Percentiles rank a stretch among this genome's conserved stretches.
Conservation (phyloP, 805 yeast species). For the Metschnikowia cubensis region DNA sequence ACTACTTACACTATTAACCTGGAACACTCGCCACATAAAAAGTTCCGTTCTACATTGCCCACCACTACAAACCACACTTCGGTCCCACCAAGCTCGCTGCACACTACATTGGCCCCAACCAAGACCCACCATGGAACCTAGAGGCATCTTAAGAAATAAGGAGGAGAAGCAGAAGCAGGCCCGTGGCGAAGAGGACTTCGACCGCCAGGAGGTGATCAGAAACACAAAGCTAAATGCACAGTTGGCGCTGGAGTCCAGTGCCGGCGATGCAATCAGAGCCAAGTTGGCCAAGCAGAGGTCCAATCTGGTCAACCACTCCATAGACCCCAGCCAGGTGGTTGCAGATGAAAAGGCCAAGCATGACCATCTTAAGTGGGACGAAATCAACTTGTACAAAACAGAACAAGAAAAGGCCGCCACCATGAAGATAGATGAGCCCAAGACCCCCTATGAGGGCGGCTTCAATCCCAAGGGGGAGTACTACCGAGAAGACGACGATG, state of each 20-base stretch:
- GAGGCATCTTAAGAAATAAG: constrained; percentile 55
- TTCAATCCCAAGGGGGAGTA: constrained; percentile 79
- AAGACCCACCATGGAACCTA: constrained; percentile 17
- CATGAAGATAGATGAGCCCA: constrained; percentile 89
- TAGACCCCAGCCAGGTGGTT: constrained; percentile 5
- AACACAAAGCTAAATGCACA: constrained; percentile 77
- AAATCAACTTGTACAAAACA: constrained; percentile 63
- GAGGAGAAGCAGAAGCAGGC: constrained; percentile 18
- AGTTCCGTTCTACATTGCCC: too few relatives aligned
- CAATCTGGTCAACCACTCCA: constrained; percentile 13
- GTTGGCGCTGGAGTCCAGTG: constrained; percentile 30
- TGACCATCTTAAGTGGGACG: constrained; percentile 78
- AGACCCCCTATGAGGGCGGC: constrained; percentile 92
- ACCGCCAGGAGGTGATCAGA: constrained; percentile 68
- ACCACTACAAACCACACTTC: too few relatives aligned
- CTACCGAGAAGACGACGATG: constrained; percentile 67
- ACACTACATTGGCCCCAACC: too few relatives aligned
- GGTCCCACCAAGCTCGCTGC: too few relatives aligned
- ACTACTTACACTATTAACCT: not conserved
- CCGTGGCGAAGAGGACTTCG: constrained; percentile 27
- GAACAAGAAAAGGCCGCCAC: constrained; percentile 72
- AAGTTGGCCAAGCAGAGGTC: constrained; percentile 39
- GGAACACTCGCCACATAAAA: not conserved
- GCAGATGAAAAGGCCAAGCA: constrained; percentile 2
- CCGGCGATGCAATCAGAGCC: constrained; percentile 47